Evolutionary conservation across 176 grass and related monocot genomes (phyloP), one percentile per base, ranked within the genome.

Genomic region (Avena eriantha): DNA sequence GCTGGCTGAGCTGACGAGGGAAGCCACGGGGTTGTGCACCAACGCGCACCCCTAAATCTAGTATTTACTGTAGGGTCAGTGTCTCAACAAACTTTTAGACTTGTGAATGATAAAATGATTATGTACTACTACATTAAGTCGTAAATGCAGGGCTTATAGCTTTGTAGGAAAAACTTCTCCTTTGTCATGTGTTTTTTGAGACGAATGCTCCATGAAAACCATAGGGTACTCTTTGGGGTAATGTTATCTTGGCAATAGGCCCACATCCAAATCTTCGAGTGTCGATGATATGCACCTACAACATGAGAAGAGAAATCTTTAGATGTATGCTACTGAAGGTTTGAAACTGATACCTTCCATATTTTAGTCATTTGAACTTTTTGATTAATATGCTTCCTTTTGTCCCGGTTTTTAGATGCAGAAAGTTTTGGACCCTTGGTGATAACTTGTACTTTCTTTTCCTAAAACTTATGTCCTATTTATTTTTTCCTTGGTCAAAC

Each of bases 121-220:
- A 74, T 49, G 46, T 49, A 74, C 5, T 73, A 75, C 61, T 75
- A 24, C 46, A 50, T 31, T 14, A 26, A 50, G 23, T 75, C 13
- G 46, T 75, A 48, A 50, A 29, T 50, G 22, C 12, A 75, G 22
- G 46, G 1, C 45, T 16, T 75, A 50, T 29, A 75, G 7, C 14
- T 22, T 49, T 74, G 2, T 16, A 26, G 45, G 22, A 50, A 7
- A 75, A 73, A 29, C 14, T 11, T 26, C 1, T 75, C 69, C n/a
- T 22, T 26, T 64, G 14, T 47, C 15, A 58, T 83, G 15, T 83
- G 18, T 10, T 47, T 83, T 83, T 83, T 83, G 81, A n/a, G 3
- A 83, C 18, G 57, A 83, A 83, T 73, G 68, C n/a, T 71, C 87
- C 80, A 88, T 88, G 80, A 13, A 88, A 88, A 61, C 73, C 87